Evolutionary conservation across 1,139 yeast species (phyloP), one percentile per base, ranked within the genome.

Genomic region (Suhomyces wounanorum): DNA sequence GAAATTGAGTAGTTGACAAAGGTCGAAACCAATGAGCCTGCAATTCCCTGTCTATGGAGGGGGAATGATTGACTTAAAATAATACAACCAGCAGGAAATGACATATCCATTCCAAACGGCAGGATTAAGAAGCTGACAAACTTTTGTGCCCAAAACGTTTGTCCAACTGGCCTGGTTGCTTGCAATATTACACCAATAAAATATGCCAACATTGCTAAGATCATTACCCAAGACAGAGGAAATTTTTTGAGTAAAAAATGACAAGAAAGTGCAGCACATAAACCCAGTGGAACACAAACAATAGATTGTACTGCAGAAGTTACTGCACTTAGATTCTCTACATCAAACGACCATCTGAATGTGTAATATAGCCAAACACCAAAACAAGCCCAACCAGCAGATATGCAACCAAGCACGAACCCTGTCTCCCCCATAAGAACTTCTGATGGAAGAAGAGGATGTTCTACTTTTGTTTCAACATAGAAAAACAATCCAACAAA

Each of bases 21-120:
- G 0, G 89, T 83, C 4, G 82, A 76, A 2, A 84, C 82, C 50
- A 85, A 68, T 0, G 88, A 81, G 0, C 85, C 89, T 0, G 89
- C 87, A 48, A 83, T 73, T 3, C 89, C 90, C 61, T 85, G 89
- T 52, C 79, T 77, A 21, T 75, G 66, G 43, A 69, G 64, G 0
- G 87, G 86, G 31, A 84, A 70, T n/a, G 73, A 66, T 44, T 76
- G 68, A 37, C 81, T 72, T 35, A 84, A 65, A 38, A 83, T 68
- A 49, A 84, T 70, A 9, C 83, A 75, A 1, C 81, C 85, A 0
- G 88, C 81, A 0, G 89, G 89, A 63, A 83, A 84, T 46, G 85
- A 80, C 71, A 81, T 75, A 61, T 84, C 89, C 85, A 84, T 82
- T 0, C 86, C 89, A 57, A 78, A 75, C 0, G 84, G 78, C 28